A percentile compares a stretch with the other conserved stretches of the same genome.
Evolutionary conservation across 495 filamentous ascomycete species (phyloP).

Genomic region (Xylaria cubensis): DNA sequence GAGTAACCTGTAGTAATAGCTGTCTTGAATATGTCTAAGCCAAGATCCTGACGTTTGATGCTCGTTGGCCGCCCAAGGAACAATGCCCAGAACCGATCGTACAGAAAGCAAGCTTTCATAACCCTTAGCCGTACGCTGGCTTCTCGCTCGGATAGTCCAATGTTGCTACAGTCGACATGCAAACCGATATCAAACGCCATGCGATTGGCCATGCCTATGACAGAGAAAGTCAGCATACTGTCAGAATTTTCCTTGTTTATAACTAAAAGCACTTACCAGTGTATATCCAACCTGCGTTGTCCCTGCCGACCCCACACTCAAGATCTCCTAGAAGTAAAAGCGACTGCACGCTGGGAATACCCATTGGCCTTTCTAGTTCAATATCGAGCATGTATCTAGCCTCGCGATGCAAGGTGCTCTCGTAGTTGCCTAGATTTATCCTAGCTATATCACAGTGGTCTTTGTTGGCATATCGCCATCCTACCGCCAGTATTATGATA

Average conservation of each 20-base stretch:
- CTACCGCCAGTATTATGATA: constrained; percentile 59
- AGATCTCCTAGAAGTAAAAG: constrained; percentile 59
- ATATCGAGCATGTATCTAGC: constrained; percentile 59
- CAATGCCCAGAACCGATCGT: constrained; percentile 59
- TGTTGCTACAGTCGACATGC: constrained; percentile 47
- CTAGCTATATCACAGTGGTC: constrained; percentile 55
- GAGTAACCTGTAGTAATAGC: constrained; percentile 36
- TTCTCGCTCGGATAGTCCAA: constrained; percentile 49
- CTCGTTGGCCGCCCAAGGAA: constrained; percentile 58
- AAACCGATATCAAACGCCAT: constrained; percentile 59
- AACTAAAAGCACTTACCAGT: constrained; percentile 39
- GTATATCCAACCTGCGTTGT: constrained; percentile 61
- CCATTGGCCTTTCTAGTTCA: constrained; percentile 58
- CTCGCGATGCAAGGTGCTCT: constrained; percentile 60
- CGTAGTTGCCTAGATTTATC: constrained; percentile 51
- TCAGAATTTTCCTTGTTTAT: not conserved
- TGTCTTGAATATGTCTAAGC: constrained; percentile 49
- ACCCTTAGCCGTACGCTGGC: constrained; percentile 52
- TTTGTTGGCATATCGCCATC: constrained; percentile 56
- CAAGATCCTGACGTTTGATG: constrained; percentile 58
- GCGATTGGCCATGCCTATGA: constrained; percentile 53
- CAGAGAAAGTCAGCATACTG: constrained; percentile 20
- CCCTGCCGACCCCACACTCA: constrained; percentile 59
- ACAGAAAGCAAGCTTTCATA: constrained; percentile 57
- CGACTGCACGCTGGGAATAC: constrained; percentile 57